Percentiles rank a stretch among this genome's conserved stretches.
These are phyloP conservation scores for Boletales sp. DNA, from an alignment of 768 basidiomycete genomes.

Conservation along the genomic window DNA sequence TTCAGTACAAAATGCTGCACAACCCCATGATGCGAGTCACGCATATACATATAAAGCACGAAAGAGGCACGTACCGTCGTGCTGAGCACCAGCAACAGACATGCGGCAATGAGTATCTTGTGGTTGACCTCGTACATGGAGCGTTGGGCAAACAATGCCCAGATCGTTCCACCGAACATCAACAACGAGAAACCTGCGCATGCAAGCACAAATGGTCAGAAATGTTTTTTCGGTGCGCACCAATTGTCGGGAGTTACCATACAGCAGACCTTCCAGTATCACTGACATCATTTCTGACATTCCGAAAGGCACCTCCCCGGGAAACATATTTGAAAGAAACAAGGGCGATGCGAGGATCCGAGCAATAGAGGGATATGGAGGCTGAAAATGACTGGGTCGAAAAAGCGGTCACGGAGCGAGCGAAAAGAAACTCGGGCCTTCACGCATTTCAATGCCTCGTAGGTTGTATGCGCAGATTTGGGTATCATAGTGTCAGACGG, in stretches of 20 bases:
- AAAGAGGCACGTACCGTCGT: conserved; percentile 21
- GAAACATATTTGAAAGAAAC: no score
- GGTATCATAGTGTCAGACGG: no score
- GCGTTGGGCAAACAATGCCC: conserved; percentile 13
- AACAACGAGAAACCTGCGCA: conserved; percentile 33
- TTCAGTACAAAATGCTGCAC: conserved; percentile 25
- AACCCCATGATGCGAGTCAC: neutral
- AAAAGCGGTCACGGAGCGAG: no score
- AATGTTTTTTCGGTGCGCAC: neutral
- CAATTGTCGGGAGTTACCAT: conserved; percentile 10
- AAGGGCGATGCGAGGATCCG: no score
- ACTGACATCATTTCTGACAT: conserved; percentile 19
- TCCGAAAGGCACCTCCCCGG: conserved; percentile 4
- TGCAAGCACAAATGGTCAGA: neutral
- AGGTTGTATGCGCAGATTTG: no score
- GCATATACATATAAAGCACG: neutral
- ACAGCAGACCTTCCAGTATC: conserved; percentile 16
- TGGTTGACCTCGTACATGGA: conserved; percentile 11
- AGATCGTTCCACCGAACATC: conserved; percentile 33
- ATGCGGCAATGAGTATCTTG: conserved; percentile 21
- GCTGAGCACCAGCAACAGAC: conserved; percentile 27
- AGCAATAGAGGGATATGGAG: no score
- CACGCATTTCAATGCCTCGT: no score
- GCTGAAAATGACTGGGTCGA: no score
- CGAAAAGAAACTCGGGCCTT: no score